Conservation (phyloP, 352 stramenopile genomes). For the Achlya hypogyna region DNA sequence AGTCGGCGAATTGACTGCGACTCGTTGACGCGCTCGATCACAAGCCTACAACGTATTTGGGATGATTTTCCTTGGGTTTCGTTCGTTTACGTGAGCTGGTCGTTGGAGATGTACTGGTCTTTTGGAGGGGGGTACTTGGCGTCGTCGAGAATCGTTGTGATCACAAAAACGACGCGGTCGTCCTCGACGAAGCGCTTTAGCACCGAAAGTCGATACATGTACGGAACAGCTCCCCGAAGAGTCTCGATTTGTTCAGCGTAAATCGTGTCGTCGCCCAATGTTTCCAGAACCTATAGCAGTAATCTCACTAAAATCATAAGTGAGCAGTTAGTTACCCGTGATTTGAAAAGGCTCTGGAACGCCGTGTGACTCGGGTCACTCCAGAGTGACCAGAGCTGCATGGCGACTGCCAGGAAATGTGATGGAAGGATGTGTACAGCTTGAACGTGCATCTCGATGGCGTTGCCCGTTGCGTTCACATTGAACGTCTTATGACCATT, state of each 20-base stretch:
- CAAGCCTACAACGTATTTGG: background rate
- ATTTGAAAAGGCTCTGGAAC: background rate
- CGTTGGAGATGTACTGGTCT: background rate
- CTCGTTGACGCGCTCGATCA: background rate
- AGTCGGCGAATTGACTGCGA: background rate
- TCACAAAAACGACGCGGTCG: background rate
- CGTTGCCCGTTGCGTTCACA: background rate
- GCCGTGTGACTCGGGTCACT: background rate
- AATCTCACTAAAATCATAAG: too few relatives aligned
- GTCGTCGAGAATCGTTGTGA: background rate
- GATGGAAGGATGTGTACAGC: background rate
- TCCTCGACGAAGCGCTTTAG: background rate
- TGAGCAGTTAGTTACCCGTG: too few relatives aligned
- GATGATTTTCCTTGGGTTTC: background rate
- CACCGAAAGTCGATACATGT: background rate
- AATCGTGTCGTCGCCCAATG: background rate
- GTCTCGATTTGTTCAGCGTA: background rate
- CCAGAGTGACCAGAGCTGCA: background rate
- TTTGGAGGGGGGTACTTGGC: background rate
- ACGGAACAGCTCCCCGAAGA: background rate
- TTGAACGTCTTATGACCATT: background rate
- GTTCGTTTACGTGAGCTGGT: background rate
- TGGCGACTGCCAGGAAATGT: background rate
- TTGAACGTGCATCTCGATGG: background rate
- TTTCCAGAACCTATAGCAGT: background rate